Evolutionary conservation across 2,329 filamentous ascomycete species (phyloP).

Genomic region (Sclerotinia minor): DNA sequence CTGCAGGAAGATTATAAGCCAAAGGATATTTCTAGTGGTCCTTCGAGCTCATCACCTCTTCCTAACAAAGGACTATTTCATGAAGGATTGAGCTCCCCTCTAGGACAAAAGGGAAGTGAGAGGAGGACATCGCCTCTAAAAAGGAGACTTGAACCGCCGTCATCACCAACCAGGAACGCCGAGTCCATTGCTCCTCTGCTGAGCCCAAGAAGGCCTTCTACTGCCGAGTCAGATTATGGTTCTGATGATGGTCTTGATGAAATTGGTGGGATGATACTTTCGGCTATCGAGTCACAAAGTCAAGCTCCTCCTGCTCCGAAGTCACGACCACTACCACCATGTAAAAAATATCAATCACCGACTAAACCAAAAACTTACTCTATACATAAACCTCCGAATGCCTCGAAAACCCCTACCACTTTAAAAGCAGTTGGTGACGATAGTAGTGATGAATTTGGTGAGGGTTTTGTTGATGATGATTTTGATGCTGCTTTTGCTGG

Average conservation of each 20-base stretch:
- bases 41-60: slow-evolving; percentile 45
- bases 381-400: not conserved
- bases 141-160: not conserved
- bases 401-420: not conserved
- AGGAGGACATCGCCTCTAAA: slow-evolving; percentile 16
- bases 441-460: slow-evolving; percentile 41
- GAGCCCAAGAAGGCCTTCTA: slow-evolving; percentile 7
- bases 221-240: slow-evolving; percentile 23
- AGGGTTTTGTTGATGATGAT: slow-evolving; percentile 55
- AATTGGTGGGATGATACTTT: slow-evolving; percentile 23
- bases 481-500: slow-evolving; percentile 30
- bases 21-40: slow-evolving; percentile 35
- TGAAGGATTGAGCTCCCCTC: slow-evolving; percentile 12
- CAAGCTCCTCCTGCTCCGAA: slow-evolving; percentile 6
- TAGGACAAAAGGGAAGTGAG: slow-evolving; percentile 1
- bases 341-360: not conserved
- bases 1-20: slow-evolving; percentile 53
- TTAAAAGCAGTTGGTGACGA: slow-evolving; percentile 15
- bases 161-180: not conserved
- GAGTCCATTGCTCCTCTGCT: not conserved
- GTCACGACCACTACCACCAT: not conserved
- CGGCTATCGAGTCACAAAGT: slow-evolving; percentile 21
- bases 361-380: not conserved
- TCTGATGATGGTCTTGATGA: slow-evolving; percentile 24
- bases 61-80: slow-evolving; percentile 10